Evolutionary conservation across 805 yeast genomes (phyloP), one percentile per base, ranked within the genome.

Genomic region (Kregervanrija delftensis): DNA sequence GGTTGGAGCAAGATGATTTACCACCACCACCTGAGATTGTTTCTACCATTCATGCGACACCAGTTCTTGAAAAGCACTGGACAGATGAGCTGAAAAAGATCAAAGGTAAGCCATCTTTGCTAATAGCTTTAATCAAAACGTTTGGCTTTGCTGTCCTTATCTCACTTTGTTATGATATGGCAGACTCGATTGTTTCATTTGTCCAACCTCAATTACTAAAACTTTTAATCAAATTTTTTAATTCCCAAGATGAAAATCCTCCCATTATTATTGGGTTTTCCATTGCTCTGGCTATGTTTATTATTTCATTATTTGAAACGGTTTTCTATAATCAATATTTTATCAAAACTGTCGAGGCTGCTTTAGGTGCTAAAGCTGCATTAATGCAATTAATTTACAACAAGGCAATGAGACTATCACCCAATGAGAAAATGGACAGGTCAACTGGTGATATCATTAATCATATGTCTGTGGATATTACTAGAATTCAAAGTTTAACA

Each of bases 391-490:
- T 86, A 49, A 67, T 87, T 16, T 88, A 83, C 59, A 74, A 77
- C 39, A 89, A 89, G 61, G 72, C 93, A 0, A 68, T 89, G 46
- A 69, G 61, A 14, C 64, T 89, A n/a, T 80, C 95, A 2, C 74
- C 79, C 8, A 81, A 79, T 40, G 77, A 88, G 8, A 74, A 82
- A 48, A 71, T 72, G 31, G 69, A 73, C 13, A 67, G 74, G 51
- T 65, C 87, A 2, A 75, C 90, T 2, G 95, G 96, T 52, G 95
- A 86, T 51, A 84, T 88, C 42, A 74, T 87, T 51, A 87, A 86
- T 55, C 70, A 83, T 56, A 74, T 86, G 67, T 77, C 93, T 14
- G 90, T 85, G 31, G 96, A 88, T 66, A 79, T 85, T 11, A 66
- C 67, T 40, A 70, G 84, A 49, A 66, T 87, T 30, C 85, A 81